These are phyloP conservation scores for Sanghuangporus sanghuang DNA, from an alignment of 1,284 basidiomycete genomes.

Conservation along the genomic window DNA sequence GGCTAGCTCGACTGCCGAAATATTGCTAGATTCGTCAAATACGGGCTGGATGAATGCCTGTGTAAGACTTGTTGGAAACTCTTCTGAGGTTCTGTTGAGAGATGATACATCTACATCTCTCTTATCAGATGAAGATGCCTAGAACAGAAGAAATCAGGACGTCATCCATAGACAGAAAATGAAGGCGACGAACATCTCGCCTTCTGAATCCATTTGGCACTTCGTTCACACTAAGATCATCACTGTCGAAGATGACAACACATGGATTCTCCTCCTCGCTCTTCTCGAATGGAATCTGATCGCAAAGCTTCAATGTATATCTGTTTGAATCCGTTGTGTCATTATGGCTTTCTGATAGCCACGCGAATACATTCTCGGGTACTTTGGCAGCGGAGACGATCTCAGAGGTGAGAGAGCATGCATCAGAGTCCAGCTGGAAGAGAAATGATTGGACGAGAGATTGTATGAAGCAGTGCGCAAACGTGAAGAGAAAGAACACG, in stretches of 20 bases:
- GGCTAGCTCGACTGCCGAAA: background rate
- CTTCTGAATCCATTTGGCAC: slow-evolving; percentile 15
- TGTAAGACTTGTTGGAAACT: background rate
- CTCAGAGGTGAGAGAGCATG: slow-evolving; percentile 31
- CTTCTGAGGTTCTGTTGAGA: background rate
- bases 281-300: slow-evolving; percentile 33
- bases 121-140: background rate
- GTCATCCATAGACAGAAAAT: background rate
- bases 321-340: slow-evolving; percentile 9
- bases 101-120: background rate
- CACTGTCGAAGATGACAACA: slow-evolving; percentile 22
- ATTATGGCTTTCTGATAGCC: slow-evolving; percentile 30
- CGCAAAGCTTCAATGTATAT: slow-evolving; percentile 39
- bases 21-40: background rate
- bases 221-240: slow-evolving; percentile 7
- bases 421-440: slow-evolving; percentile 40
- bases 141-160: background rate
- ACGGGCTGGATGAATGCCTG: slow-evolving; percentile 1
- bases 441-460: slow-evolving; percentile 44
- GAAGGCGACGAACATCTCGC: background rate
- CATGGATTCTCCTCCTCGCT: slow-evolving; percentile 23
- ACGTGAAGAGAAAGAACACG: slow-evolving; percentile 40
- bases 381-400: slow-evolving; percentile 36
- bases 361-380: slow-evolving; percentile 34
- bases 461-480: slow-evolving; percentile 30